Percentiles rank a stretch among this genome's conserved stretches.
These are phyloP conservation scores for Sporothrix globosa DNA, from an alignment of 2,329 filamentous ascomycete genomes.

Conservation along the genomic window DNA sequence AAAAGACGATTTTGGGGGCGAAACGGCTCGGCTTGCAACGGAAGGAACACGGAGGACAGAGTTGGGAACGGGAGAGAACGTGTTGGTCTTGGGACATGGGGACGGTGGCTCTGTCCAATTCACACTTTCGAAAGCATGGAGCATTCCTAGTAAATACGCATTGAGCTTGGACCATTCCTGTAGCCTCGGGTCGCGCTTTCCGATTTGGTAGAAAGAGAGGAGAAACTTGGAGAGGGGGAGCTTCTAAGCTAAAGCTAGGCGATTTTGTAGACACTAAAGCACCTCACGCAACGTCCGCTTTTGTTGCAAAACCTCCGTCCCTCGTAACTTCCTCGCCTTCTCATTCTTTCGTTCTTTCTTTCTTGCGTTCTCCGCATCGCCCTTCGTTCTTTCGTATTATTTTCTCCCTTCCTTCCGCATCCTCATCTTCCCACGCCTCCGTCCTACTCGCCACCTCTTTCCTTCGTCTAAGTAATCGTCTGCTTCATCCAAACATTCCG, in stretches of 20 bases:
- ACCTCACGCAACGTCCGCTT: slow-evolving; percentile 26
- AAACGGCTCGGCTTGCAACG: slow-evolving; percentile 14
- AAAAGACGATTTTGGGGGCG: slow-evolving; percentile 6
- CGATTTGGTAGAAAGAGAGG: background rate
- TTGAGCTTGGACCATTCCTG: background rate
- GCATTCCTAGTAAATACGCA: slow-evolving; percentile 1
- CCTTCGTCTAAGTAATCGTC: background rate
- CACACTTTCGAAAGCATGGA: background rate
- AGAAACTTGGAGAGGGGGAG: slow-evolving; percentile 17
- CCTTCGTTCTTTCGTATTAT: background rate
- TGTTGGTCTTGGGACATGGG: too few relatives aligned
- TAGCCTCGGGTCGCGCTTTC: slow-evolving; percentile 25
- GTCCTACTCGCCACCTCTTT: background rate
- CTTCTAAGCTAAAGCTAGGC: slow-evolving; percentile 3
- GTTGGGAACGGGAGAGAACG: too few relatives aligned
- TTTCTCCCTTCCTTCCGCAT: slow-evolving; percentile 18
- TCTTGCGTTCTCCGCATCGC: background rate
- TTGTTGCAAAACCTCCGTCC: slow-evolving; percentile 23
- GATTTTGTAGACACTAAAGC: slow-evolving; percentile 7
- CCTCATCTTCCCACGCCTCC: background rate
- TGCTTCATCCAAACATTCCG: background rate
- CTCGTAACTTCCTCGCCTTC: background rate
- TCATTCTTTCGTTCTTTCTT: slow-evolving; percentile 4
- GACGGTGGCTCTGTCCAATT: background rate
- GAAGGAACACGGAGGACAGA: background rate